Evolutionary conservation across 176 grass and related monocot genomes (phyloP).

Genomic region (Coix lacrymajobi): DNA sequence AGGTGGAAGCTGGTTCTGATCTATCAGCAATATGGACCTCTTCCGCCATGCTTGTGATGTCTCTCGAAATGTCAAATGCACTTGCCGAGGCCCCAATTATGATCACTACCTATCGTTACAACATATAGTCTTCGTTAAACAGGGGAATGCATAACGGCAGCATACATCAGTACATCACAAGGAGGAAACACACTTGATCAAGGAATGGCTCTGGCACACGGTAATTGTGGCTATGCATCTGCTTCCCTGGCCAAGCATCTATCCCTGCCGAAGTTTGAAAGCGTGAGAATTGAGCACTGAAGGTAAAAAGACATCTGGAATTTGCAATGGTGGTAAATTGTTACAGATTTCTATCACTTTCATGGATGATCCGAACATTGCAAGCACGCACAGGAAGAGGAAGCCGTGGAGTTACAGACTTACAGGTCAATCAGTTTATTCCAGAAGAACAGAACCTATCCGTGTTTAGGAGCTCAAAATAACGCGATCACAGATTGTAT

Average conservation of each 20-base stretch:
- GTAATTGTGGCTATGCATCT: constrained; percentile 92
- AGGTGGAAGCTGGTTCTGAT: constrained; percentile 35
- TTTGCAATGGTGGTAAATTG: background rate
- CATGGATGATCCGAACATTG: background rate
- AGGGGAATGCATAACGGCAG: background rate
- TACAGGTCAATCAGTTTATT: background rate
- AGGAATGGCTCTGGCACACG: constrained; percentile 56
- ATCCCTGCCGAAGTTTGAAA: constrained; percentile 25
- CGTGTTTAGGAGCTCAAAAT: background rate
- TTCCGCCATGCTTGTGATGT: constrained; percentile 48
- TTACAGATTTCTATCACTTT: background rate
- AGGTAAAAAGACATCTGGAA: background rate
- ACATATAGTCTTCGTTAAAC: background rate
- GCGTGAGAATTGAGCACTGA: background rate
- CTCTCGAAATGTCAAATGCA: constrained; percentile 67
- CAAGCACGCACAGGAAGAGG: background rate
- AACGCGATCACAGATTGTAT: background rate
- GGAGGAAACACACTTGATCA: constrained; percentile 40
- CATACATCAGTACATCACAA: background rate
- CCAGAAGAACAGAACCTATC: background rate
- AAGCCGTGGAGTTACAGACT: background rate
- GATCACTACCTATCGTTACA: constrained; percentile 44
- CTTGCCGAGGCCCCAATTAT: constrained; percentile 54
- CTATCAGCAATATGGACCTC: constrained; percentile 65
- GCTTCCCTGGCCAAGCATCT: constrained; percentile 63